A percentile compares a stretch with the other conserved stretches of the same genome.
These are phyloP conservation scores for Triticum turgidum DNA, from an alignment of 176 grass and related monocot species.

Conservation along the genomic window DNA sequence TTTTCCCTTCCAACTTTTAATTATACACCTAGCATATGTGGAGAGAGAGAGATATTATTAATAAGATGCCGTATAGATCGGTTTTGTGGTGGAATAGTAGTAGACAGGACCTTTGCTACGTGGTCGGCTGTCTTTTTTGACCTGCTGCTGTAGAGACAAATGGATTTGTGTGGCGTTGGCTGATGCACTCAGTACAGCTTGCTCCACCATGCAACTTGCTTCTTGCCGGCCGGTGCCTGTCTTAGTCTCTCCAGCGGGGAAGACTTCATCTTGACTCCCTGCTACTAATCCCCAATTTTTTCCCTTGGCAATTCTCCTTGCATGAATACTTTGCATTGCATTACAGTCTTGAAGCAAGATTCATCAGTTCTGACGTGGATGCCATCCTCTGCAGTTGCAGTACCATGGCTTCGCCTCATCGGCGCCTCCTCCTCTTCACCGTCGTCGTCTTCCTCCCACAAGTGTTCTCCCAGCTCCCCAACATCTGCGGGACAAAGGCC, in stretches of 20 bases:
- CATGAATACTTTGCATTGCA: not conserved
- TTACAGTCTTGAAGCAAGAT: not conserved
- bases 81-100: not conserved
- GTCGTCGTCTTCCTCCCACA: not conserved
- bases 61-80: not conserved
- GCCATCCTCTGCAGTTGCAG: not conserved
- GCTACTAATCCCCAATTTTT: not conserved
- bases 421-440: not conserved
- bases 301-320: not conserved
- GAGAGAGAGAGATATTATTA: not conserved
- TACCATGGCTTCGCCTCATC: not conserved
- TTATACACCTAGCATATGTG: not conserved
- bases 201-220: constrained; percentile 7
- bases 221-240: not conserved
- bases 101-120: not conserved
- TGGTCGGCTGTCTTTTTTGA: not conserved
- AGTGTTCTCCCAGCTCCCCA: not conserved
- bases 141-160: not conserved
- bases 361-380: not conserved
- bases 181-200: not conserved
- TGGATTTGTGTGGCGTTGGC: not conserved
- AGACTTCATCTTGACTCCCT: not conserved
- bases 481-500: constrained; percentile 13
- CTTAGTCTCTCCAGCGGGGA: not conserved
- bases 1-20: not conserved